Conservation (phyloP, 441 rosid species). For the Bocquillonia castaneifolia region DNA sequence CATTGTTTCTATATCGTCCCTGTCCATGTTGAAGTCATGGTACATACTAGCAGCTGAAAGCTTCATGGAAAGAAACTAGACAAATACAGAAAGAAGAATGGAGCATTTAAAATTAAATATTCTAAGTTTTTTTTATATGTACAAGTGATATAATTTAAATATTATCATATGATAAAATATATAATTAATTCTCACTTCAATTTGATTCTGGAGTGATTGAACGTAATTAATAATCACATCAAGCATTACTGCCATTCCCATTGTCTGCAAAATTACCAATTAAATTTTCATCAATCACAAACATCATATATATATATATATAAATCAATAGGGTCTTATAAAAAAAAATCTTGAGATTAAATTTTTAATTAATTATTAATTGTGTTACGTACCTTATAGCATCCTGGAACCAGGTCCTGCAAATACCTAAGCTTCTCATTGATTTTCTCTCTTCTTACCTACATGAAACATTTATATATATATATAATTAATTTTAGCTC, state of each 20-base stretch:
- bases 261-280: constrained; percentile 38
- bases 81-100: not conserved
- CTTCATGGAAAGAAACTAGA: constrained; percentile 64
- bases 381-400: constrained; percentile 50
- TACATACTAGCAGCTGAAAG: constrained; percentile 56
- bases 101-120: not conserved
- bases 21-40: constrained; percentile 41
- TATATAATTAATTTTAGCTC: too few species aligned
- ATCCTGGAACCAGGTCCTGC: constrained; percentile 70
- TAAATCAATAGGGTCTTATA: too few species aligned
- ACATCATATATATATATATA: too few species aligned
- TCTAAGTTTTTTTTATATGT: not conserved
- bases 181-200: constrained; percentile 43
- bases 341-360: too few species aligned
- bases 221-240: constrained; percentile 62
- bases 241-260: constrained; percentile 76
- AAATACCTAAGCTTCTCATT: constrained; percentile 59
- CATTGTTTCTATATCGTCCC: constrained; percentile 25
- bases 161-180: not conserved
- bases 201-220: constrained; percentile 63
- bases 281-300: not conserved
- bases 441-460: constrained; percentile 71
- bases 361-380: too few species aligned
- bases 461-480: not conserved
- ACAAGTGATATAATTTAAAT: not conserved